A percentile compares a stretch with the other conserved stretches of the same genome.
These are phyloP conservation scores for Tetraselmis striata DNA, from an alignment of 139 green algal species.

Conservation along the genomic window DNA sequence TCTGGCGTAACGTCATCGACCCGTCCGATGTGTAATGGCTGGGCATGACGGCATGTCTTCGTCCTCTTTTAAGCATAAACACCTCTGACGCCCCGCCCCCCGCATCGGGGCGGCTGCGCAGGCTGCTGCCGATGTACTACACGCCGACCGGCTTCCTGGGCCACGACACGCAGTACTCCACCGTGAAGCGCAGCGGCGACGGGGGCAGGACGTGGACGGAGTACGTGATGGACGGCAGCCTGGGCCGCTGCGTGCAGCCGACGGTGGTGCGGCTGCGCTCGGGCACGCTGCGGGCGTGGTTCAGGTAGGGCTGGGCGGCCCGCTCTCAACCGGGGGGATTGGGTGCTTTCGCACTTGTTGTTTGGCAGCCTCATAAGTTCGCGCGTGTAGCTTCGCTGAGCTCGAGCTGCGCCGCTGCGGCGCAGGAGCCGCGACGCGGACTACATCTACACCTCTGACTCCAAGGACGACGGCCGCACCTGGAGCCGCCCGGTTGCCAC, in stretches of 20 bases:
- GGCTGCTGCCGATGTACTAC: slow-evolving; percentile 5
- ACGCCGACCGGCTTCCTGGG: neutral
- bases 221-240: neutral
- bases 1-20: no score
- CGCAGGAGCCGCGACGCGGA: neutral
- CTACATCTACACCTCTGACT: neutral
- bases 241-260: neutral
- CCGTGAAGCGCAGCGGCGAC: slow-evolving; percentile 4
- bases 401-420: no score
- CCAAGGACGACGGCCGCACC: neutral
- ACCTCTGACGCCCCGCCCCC: no score
- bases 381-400: no score
- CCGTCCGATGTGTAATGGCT: no score
- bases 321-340: no score
- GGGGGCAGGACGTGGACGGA: neutral
- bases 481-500: neutral
- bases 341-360: no score
- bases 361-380: no score
- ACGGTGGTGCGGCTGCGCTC: neutral
- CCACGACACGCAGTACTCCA: neutral
- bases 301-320: neutral
- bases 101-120: no score
- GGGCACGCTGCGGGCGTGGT: neutral
- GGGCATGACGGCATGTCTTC: no score
- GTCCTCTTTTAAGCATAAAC: no score